These are phyloP conservation scores for Apiotrichum akiyoshidainum DNA, from an alignment of 1,284 basidiomycete genomes.

Conservation along the genomic window DNA sequence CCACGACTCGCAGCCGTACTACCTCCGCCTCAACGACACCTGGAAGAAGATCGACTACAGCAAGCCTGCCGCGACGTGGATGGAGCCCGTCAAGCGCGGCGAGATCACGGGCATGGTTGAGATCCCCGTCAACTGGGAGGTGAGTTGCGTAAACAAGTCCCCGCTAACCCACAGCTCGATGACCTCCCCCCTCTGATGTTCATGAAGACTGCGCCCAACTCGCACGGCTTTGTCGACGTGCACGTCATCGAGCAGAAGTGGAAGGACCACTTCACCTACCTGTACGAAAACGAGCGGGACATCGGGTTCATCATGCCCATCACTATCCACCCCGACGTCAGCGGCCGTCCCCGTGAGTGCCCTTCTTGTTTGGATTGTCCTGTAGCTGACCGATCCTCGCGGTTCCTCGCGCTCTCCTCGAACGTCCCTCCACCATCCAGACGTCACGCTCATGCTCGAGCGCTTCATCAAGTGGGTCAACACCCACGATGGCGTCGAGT, in stretches of 20 bases:
- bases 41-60: constrained; percentile 74
- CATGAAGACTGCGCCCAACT: constrained; percentile 64
- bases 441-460: constrained; percentile 74
- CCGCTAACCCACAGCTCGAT: constrained; percentile 39
- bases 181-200: constrained; percentile 73
- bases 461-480: constrained; percentile 76
- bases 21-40: constrained; percentile 63
- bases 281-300: constrained; percentile 52
- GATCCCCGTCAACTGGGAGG: constrained; percentile 66
- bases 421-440: constrained; percentile 9
- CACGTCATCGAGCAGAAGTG: constrained; percentile 69
- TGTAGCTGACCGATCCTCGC: background rate
- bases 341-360: constrained; percentile 49
- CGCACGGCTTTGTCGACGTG: constrained; percentile 69
- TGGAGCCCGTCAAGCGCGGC: constrained; percentile 67
- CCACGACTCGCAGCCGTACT: constrained; percentile 66
- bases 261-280: constrained; percentile 71
- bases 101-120: constrained; percentile 67
- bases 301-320: constrained; percentile 64
- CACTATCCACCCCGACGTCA: constrained; percentile 76
- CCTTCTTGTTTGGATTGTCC: too few species aligned
- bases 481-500: constrained; percentile 66
- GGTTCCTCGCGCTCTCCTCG: background rate
- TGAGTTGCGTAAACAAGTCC: constrained; percentile 15
- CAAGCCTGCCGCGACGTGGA: constrained; percentile 64